phyloP scores from a whole-genome alignment of 2,329 filamentous ascomycete genomes.

The Fusarium caatingaense region DNA sequence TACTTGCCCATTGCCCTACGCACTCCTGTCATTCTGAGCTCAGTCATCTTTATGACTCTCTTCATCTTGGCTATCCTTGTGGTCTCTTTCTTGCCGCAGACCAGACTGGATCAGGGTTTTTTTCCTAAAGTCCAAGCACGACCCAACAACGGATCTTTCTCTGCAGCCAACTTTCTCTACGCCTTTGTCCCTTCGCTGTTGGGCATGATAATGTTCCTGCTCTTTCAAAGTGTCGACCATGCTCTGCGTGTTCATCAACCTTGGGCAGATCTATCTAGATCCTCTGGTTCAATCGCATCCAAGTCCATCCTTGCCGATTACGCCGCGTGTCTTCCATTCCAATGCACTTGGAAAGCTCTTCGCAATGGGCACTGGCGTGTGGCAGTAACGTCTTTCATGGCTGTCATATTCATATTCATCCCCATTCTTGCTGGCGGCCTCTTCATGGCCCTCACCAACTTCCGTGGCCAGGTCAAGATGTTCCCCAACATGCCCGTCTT shows the following conservation, averaged over 20 bases:
- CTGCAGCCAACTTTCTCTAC: conserved; percentile 88
- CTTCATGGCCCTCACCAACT: conserved; percentile 77
- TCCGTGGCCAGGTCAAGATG: conserved; percentile 67
- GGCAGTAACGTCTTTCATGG: conserved; percentile 69
- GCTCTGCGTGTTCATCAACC: conserved; percentile 74
- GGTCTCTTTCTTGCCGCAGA: conserved; percentile 80
- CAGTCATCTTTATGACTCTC: conserved; percentile 68
- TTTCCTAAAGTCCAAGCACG: conserved; percentile 72
- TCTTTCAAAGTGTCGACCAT: conserved; percentile 75
- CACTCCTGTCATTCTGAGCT: conserved; percentile 72
- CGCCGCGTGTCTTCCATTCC: conserved; percentile 71
- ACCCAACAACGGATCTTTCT: conserved; percentile 75
- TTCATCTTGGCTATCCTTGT: conserved; percentile 78
- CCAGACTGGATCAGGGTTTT: conserved; percentile 76
- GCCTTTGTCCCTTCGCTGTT: conserved; percentile 77
- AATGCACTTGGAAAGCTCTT: conserved; percentile 67
- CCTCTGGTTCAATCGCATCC: conserved; percentile 70
- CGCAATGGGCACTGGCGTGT: conserved; percentile 73
- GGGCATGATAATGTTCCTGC: conserved; percentile 74
- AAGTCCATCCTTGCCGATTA: conserved; percentile 77
- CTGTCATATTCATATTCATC: conserved; percentile 69
- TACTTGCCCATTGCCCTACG: conserved; percentile 84
- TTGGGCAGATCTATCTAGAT: conserved; percentile 70
- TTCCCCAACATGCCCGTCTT: conserved; percentile 79
- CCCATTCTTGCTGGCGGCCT: conserved; percentile 76